Base-by-base conservation (phyloP, 2,329 filamentous ascomycete species). In the Cryphonectria nitschkei region DNA sequence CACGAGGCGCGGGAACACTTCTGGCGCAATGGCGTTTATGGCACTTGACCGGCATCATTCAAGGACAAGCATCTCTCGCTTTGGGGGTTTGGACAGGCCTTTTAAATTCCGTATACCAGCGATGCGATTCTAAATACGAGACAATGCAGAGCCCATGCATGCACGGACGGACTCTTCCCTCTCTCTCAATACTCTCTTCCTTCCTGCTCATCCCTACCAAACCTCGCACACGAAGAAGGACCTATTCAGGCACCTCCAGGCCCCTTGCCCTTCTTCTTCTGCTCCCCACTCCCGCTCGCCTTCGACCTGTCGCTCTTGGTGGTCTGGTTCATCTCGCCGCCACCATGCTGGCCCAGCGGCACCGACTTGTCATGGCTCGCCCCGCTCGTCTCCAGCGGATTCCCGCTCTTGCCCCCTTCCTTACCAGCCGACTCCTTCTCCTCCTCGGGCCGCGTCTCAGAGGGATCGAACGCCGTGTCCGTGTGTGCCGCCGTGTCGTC, bases 391-490 rank as follows among this genome's bases (percentile, higher is more conserved):
- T 84, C 77, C 22, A 88, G 77, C 50, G 82, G 74, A 74, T 78
- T 79, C 63, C 77, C 75, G 73, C 75, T 74, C 71, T 56, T 29
- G 22, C 56, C 39, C 75, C 70, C 74, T 68, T 67, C 82, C 41
- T 81, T 76, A 8, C 78, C 80, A 11, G 84, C 83, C 41, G 80
- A 75, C 7, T 80, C 74, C 75, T 82, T 86, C 80, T 89, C 87
- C 32, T 80, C 77, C 77, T 94, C 90, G 0, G 93, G 93, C 29
- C 85, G 82, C 37, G 92, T 95, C 78, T 88, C 88, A 69, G 84
- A 80, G 0, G 90, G 88, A 77, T 93, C 86, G 80, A 93, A 97
- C 0, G 94, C 91, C 0, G 90, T 86, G 58, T 90, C 84, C 3
- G 83, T 78, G 41, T 85, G 82, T 0, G 86, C 84, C 0, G 90